Base-by-base conservation (phyloP, 2,329 filamentous ascomycete species). In the Ophiosphaerella korrae region DNA sequence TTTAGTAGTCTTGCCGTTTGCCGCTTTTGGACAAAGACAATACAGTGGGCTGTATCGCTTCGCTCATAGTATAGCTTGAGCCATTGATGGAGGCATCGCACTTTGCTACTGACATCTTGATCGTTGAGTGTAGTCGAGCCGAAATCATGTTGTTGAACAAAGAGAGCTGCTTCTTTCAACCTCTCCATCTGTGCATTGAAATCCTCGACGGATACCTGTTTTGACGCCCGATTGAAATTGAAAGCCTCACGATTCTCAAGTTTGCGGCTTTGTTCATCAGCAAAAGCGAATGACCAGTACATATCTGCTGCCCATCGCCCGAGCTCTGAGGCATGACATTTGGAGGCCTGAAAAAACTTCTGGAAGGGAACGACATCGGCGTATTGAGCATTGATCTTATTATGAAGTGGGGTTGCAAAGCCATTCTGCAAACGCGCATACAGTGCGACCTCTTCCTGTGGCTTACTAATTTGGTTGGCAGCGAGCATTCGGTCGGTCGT, bases 221-320 rank as follows among this genome's bases (percentile, higher is more conserved):
- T 70, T 50, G 70, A 49, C 9, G 52, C 34, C 38, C 63, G 66
- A 45, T 72, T 59, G 50, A 62, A 69, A 12, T 56, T 70, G 6
- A 73, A 71, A 52, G 81, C 80, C 1, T 82, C 80, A 50, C 80
- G 77, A 48, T 82, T 79, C 42, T 88, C 82, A 2, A 90, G 75
- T 55, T 84, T 88, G 3, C 78, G 76, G 0, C 83, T 74, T 50
- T 88, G 83, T 3, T 84, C 78, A 5, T 89, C 83, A 0, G 81
- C 80, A 18, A 96, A 78, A 11, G 84, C 82, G 29, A 90, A 81
- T 46, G 82, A 79, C 92, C 92, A 96, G 50, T 90, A 86, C 43
- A 85, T 80, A 67, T 99, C 92, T 0, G 91, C 86, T 60, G 89
- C 90, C 93, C 94, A 97, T 2, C 81, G 75, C 0, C 94, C 94